A percentile compares a stretch with the other conserved stretches of the same genome.
Evolutionary conservation across 768 basidiomycete genomes (phyloP).

Genomic region (Lentinus tigrinus): DNA sequence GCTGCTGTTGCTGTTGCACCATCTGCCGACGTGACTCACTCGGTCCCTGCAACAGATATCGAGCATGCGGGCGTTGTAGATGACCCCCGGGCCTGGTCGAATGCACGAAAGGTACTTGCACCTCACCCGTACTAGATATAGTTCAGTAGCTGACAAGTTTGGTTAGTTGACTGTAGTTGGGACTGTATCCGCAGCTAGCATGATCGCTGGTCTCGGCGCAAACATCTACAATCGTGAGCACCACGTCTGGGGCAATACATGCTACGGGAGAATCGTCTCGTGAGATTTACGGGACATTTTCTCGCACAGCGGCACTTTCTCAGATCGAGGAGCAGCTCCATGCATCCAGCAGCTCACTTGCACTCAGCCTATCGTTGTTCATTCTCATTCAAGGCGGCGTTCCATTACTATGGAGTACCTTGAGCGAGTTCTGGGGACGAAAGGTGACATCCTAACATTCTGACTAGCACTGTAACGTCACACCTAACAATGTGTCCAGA

Average conservation of each 20-base stretch:
- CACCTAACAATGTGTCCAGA: constrained; percentile 27
- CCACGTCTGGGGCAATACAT: background rate
- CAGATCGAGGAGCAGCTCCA: constrained; percentile 59
- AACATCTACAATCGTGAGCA: constrained; percentile 65
- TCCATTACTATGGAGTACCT: constrained; percentile 66
- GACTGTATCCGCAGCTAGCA: constrained; percentile 50
- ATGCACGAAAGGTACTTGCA: constrained; percentile 22
- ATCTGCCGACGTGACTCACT: background rate
- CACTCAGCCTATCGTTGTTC: constrained; percentile 68
- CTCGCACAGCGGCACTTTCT: constrained; percentile 54
- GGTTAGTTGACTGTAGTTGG: constrained; percentile 36
- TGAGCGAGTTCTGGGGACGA: constrained; percentile 75
- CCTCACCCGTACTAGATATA: background rate
- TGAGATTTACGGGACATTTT: background rate
- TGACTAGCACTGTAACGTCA: background rate
- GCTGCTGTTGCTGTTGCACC: background rate
- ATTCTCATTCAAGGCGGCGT: constrained; percentile 68
- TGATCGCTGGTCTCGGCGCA: constrained; percentile 56
- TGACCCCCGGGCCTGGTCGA: constrained; percentile 29
- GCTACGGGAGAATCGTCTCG: background rate
- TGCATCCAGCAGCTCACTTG: constrained; percentile 61
- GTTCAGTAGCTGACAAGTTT: background rate
- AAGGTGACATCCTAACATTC: constrained; percentile 41
- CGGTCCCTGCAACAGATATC: constrained; percentile 17
- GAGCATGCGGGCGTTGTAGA: constrained; percentile 27